A percentile compares a stretch with the other conserved stretches of the same genome.
phyloP scores from a whole-genome alignment of 129 eudicot genomes.

The Helichrysum umbraculigerum region DNA sequence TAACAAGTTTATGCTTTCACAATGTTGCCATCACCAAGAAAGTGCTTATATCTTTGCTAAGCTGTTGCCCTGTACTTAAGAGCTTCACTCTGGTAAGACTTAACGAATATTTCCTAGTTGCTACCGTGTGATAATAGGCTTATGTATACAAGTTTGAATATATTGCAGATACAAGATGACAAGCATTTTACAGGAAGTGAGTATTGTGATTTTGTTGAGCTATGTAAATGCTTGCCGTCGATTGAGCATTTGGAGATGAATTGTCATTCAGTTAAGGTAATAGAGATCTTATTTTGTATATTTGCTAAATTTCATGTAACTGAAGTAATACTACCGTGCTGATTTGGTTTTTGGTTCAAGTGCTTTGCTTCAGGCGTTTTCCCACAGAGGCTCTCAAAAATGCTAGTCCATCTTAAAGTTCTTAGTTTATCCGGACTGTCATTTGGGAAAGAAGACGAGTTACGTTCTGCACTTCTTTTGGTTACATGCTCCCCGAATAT shows the following conservation, averaged over 20 bases:
- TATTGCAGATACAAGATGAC: not conserved
- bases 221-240: not conserved
- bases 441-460: slow-evolving; percentile 12
- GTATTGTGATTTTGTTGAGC: not conserved
- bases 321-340: not conserved
- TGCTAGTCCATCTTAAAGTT: not conserved
- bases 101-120: not conserved
- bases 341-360: slow-evolving; percentile 5
- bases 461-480: slow-evolving; percentile 7
- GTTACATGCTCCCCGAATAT: not conserved
- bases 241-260: not conserved
- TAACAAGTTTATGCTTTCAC: not conserved
- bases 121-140: no score
- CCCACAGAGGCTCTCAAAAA: not conserved
- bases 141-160: no score
- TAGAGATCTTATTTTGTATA: not conserved
- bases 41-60: slow-evolving; percentile 3
- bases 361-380: slow-evolving; percentile 5
- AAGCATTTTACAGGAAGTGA: no score
- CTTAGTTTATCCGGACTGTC: not conserved
- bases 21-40: not conserved
- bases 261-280: not conserved
- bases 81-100: slow-evolving; percentile 11
- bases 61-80: not conserved
- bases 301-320: not conserved